Evolutionary conservation across 257 asterid species (phyloP).

Genomic region (Gardenia jasminoides): DNA sequence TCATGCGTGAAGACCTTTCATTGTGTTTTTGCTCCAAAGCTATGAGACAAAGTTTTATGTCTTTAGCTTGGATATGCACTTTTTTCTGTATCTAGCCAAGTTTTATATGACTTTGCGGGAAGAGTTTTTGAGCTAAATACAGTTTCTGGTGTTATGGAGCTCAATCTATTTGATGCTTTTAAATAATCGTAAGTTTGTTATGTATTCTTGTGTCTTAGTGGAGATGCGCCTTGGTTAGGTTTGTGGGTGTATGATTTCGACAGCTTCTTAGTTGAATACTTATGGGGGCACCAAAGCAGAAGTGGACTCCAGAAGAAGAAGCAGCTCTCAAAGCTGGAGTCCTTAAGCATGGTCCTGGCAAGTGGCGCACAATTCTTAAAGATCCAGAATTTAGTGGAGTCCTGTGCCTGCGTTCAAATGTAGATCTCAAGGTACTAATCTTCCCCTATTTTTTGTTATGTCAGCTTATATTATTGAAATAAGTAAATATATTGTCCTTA

Average conservation of each 20-base stretch:
- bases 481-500: neutral
- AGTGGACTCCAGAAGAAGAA: slow-evolving; percentile 98
- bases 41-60: neutral
- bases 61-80: neutral
- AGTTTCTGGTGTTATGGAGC: neutral
- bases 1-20: too few relatives aligned
- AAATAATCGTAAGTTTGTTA: neutral
- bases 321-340: slow-evolving; percentile 98
- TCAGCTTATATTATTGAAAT: neutral
- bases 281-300: slow-evolving; percentile 98
- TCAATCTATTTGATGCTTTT: neutral
- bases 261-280: slow-evolving; percentile 14
- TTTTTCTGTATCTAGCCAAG: neutral
- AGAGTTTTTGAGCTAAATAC: neutral
- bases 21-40: neutral
- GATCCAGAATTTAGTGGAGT: slow-evolving; percentile 89
- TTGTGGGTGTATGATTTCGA: neutral
- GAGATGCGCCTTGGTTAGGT: slow-evolving; percentile 4
- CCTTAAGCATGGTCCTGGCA: slow-evolving; percentile 91
- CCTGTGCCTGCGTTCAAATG: slow-evolving; percentile 76
- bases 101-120: neutral
- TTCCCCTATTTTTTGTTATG: neutral
- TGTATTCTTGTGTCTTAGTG: slow-evolving; percentile 2
- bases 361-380: slow-evolving; percentile 95
- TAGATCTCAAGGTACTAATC: slow-evolving; percentile 82